Evolutionary conservation across 192 early-diverging fungal species (phyloP), one percentile per base, ranked within the genome.

Genomic region (Coemansia sp.): DNA sequence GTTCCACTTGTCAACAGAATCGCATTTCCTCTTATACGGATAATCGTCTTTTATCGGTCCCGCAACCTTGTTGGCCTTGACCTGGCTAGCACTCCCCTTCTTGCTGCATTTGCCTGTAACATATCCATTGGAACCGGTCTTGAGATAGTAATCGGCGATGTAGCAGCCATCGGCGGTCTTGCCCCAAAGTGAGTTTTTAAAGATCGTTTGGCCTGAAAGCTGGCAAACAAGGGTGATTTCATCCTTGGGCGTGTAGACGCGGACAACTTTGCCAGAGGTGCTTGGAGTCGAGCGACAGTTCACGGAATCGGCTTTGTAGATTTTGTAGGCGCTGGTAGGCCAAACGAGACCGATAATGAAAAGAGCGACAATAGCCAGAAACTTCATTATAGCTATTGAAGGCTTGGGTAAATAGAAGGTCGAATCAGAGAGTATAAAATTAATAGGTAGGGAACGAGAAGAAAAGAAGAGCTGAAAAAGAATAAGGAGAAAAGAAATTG

Each of bases 121-220:
- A 11, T 73, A 78, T 24, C 75, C 75, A 1, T 27, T 53, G 34
- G 55, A 58, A 0, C 75, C 70, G 10, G 75, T 78, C 29, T 72
- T 61, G 25, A 83, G 25, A 36, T 79, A 83, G 58, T 78, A 74
- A 35, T 83, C 81, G 6, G 76, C 25, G 1, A 78, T 61, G n/a
- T 79, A 83, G 76, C 76, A 79, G 39, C 69, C 72, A 24, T 75
- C 66, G 24, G 52, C 34, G 5, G 75, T 75, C 64, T 75, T 74
- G 65, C 66, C 81, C 81, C 76, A 83, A 16, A 83, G 28, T 4
- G 59, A 4, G 22, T 65, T 72, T 45, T 77, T 77, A 16, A 58
- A 32, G 34, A 79, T 48, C 24, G 27, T 64, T 13, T 62, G 28
- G 8, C 72, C 76, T 28, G 60, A 55, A 5, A 56, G 67, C 52